phyloP scores from a whole-genome alignment of 2,329 filamentous ascomycete genomes.

The Trichophaea hybrida region DNA sequence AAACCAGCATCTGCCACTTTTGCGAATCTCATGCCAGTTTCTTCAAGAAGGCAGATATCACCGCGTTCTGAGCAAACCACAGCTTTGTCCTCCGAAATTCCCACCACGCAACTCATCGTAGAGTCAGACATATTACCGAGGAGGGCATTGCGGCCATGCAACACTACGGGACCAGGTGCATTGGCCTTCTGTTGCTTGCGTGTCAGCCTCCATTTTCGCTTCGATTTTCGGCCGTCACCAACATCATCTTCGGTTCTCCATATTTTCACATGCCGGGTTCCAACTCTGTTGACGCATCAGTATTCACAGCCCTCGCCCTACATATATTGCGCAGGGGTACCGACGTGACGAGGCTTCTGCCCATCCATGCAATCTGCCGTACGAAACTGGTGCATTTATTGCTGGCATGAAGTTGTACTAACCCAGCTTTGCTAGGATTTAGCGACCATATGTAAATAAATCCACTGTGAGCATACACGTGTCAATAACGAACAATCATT shows the following conservation, averaged over 20 bases:
- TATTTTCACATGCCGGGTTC: constrained; percentile 81
- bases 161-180: constrained; percentile 46
- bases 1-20: constrained; percentile 34
- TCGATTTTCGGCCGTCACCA: constrained; percentile 34
- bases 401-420: constrained; percentile 63
- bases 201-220: constrained; percentile 26
- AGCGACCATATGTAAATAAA: constrained; percentile 24
- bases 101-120: constrained; percentile 64
- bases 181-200: constrained; percentile 29
- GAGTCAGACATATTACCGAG: constrained; percentile 68
- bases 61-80: constrained; percentile 78
- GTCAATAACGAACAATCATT: background rate
- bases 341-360: constrained; percentile 61
- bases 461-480: constrained; percentile 13
- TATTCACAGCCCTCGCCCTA: background rate
- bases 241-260: constrained; percentile 69
- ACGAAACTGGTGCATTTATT: constrained; percentile 87
- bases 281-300: constrained; percentile 37
- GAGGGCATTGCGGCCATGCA: constrained; percentile 76
- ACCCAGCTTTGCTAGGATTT: constrained; percentile 49
- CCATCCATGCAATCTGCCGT: constrained; percentile 81
- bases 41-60: constrained; percentile 76
- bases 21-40: constrained; percentile 46
- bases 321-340: constrained; percentile 24
- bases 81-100: constrained; percentile 57